Conservation (phyloP, 768 basidiomycete genomes). For the Boletus tomentosulus region DNA sequence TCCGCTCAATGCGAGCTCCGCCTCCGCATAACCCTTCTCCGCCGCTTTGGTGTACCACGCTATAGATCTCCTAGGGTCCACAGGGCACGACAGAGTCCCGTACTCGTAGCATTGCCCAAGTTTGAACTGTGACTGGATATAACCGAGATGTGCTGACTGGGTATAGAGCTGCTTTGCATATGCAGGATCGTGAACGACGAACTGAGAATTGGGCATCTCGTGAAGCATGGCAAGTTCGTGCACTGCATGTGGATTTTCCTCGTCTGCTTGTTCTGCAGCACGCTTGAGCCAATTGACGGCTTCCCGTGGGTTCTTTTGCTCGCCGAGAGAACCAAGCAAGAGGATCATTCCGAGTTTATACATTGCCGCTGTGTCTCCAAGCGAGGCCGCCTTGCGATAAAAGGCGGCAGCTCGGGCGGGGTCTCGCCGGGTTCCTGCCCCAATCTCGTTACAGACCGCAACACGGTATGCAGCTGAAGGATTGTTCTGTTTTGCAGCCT, state of each 20-base stretch:
- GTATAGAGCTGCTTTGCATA: conserved; percentile 85
- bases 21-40: conserved; percentile 92
- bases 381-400: conserved; percentile 92
- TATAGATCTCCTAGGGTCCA: conserved; percentile 91
- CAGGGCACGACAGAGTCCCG: conserved; percentile 80
- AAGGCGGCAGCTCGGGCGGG: conserved; percentile 87
- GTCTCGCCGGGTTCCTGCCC: conserved; percentile 90
- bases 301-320: conserved; percentile 83
- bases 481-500: conserved; percentile 97
- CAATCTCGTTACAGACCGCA: conserved; percentile 98
- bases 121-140: conserved; percentile 92
- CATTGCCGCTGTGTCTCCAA: conserved; percentile 98
- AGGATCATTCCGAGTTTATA: conserved; percentile 99
- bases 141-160: conserved; percentile 89
- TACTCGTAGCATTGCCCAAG: conserved; percentile 95
- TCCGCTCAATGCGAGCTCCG: conserved; percentile 92
- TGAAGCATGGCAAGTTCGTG: conserved; percentile 91
- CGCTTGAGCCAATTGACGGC: conserved; percentile 92
- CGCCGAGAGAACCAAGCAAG: conserved; percentile 77
- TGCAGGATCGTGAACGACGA: conserved; percentile 75
- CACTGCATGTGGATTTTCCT: conserved; percentile 95
- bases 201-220: conserved; percentile 60
- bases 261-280: conserved; percentile 96
- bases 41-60: conserved; percentile 99
- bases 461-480: conserved; percentile 93